Conservation (phyloP, 75 land plant genomes). For the Pseudotsuga menziesii region DNA sequence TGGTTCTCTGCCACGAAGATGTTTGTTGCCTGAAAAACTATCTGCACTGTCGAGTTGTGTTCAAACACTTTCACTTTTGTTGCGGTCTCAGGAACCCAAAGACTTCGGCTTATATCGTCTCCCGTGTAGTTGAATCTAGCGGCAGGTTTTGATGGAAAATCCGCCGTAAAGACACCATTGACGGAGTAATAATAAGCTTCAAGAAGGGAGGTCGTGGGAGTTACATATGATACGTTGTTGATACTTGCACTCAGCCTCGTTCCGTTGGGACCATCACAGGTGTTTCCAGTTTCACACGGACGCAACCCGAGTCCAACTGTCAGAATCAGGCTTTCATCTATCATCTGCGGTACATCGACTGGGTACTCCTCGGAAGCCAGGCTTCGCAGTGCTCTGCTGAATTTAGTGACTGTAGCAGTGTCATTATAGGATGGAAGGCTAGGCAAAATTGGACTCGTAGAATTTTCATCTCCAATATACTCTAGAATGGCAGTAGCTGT, state of each 20-base stretch:
- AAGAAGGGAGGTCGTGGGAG: constrained; percentile 31
- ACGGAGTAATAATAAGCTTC: constrained; percentile 23
- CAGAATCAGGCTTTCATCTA: constrained; percentile 30
- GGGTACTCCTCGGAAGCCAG: constrained; percentile 26
- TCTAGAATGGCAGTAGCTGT: constrained; percentile 4
- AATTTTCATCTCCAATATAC: no score
- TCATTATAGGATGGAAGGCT: constrained; percentile 29
- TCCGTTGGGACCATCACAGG: constrained; percentile 25
- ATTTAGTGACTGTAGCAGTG: constrained; percentile 17
- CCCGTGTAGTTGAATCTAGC: constrained; percentile 31
- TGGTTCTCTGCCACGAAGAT: constrained; percentile 25
- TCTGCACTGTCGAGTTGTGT: constrained; percentile 22
- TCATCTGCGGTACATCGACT: constrained; percentile 11
- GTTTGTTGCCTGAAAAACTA: constrained; percentile 30
- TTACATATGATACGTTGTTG: constrained; percentile 46
- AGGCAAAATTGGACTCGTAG: constrained; percentile 11
- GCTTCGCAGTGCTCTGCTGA: constrained; percentile 17
- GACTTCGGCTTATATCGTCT: not conserved
- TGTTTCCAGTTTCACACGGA: constrained; percentile 23
- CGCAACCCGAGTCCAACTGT: constrained; percentile 38
- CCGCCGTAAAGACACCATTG: constrained; percentile 20
- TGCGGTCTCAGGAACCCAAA: constrained; percentile 10
- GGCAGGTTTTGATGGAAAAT: constrained; percentile 20
- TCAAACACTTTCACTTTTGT: constrained; percentile 13
- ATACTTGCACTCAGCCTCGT: constrained; percentile 37